Evolutionary conservation across 306 rosid genomes (phyloP).

Genomic region (cucumber (Cucumis sativus)): DNA sequence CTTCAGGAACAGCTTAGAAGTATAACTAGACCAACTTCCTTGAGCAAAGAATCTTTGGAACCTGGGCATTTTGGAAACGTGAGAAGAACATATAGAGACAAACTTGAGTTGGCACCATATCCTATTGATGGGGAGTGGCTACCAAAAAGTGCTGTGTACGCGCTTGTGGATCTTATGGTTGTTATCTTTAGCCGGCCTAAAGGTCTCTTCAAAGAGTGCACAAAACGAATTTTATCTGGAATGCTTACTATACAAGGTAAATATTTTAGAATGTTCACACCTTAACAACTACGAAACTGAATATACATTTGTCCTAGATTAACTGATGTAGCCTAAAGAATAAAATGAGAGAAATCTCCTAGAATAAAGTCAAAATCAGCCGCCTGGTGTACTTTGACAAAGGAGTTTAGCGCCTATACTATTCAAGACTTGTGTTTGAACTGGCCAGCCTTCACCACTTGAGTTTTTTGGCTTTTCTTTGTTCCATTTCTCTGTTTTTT

Average conservation of each 20-base stretch:
- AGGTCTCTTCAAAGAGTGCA: constrained; percentile 93
- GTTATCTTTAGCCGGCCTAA: constrained; percentile 84
- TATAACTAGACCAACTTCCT: constrained; percentile 31
- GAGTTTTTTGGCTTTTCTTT: too few relatives aligned
- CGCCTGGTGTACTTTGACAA: too few relatives aligned
- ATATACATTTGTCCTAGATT: too few relatives aligned
- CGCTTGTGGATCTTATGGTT: constrained; percentile 75
- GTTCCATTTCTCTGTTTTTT: too few relatives aligned
- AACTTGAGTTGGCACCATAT: constrained; percentile 80
- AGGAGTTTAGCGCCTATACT: too few relatives aligned
- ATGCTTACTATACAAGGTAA: constrained; percentile 62
- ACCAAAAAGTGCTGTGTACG: constrained; percentile 89
- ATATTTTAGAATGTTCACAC: background rate
- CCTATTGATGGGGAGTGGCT: constrained; percentile 98
- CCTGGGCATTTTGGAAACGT: constrained; percentile 77
- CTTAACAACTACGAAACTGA: background rate
- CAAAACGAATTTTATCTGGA: constrained; percentile 79
- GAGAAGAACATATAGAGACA: constrained; percentile 56
- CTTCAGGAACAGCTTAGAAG: constrained; percentile 50
- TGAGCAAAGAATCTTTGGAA: constrained; percentile 48
- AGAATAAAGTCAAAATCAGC: too few relatives aligned
- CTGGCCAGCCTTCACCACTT: too few relatives aligned
- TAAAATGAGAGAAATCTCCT: too few relatives aligned
- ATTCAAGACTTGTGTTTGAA: too few relatives aligned
- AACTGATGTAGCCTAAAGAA: too few relatives aligned